Percentiles rank a stretch among this genome's conserved stretches.
Evolutionary conservation across 108 stramenopile species (phyloP).

Genomic region (Seminavis robusta): DNA sequence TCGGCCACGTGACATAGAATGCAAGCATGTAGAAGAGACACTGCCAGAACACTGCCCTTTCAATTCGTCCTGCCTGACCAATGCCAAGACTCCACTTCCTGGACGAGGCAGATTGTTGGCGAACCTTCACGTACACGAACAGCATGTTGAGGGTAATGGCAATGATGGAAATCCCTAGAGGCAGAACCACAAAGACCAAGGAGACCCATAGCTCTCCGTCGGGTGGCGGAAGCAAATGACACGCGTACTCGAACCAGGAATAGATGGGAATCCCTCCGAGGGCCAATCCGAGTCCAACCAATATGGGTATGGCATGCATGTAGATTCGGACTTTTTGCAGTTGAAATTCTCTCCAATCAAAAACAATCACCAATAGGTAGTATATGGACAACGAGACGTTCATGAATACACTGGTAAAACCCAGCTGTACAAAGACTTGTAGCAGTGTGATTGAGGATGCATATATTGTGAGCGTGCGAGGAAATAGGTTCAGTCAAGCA

Average conservation of each 20-base stretch:
- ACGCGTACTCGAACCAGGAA: not conserved
- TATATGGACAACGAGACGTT: constrained; percentile 42
- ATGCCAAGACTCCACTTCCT: not conserved
- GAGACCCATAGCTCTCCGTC: not conserved
- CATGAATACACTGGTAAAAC: constrained; percentile 33
- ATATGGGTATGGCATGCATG: not conserved
- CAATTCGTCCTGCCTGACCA: not conserved
- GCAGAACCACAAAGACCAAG: not conserved
- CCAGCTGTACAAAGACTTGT: constrained; percentile 52
- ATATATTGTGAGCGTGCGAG: too few species aligned
- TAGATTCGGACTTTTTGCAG: constrained; percentile 2
- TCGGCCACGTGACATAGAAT: constrained; percentile 4
- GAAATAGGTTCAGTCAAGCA: too few species aligned
- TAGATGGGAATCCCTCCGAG: constrained; percentile 5
- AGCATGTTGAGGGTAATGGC: not conserved
- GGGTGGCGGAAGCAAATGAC: not conserved
- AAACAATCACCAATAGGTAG: constrained; percentile 46
- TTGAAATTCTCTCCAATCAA: constrained; percentile 17
- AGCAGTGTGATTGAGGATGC: too few species aligned
- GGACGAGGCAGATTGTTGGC: not conserved
- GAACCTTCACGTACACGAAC: not conserved
- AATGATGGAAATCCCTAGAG: not conserved
- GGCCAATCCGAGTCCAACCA: not conserved
- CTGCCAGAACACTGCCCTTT: constrained; percentile 7
- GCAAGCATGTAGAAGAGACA: not conserved